phyloP scores from a whole-genome alignment of 2,329 filamentous ascomycete species.

The Paraconiothyrium brasiliense region DNA sequence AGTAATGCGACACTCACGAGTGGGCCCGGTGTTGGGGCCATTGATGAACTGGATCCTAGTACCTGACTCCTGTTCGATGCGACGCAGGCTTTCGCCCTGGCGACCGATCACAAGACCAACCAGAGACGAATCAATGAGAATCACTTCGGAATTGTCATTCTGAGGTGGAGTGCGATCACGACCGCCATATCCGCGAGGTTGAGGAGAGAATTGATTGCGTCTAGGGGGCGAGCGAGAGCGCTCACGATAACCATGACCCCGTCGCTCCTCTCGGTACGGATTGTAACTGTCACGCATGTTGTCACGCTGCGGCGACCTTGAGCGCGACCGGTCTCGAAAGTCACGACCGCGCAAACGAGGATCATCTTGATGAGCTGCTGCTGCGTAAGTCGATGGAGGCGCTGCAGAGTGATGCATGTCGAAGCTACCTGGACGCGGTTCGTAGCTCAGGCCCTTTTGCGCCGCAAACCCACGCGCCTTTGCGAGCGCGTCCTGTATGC shows the following conservation, averaged over 20 bases:
- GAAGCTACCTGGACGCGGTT: constrained; percentile 54
- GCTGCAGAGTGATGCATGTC: constrained; percentile 47
- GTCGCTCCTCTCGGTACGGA: constrained; percentile 85
- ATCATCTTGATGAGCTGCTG: constrained; percentile 54
- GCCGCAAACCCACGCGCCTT: constrained; percentile 84
- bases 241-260: constrained; percentile 71
- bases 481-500: constrained; percentile 83
- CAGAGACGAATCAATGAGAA: constrained; percentile 85
- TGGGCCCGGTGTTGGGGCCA: constrained; percentile 75
- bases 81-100: constrained; percentile 86
- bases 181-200: constrained; percentile 56
- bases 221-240: constrained; percentile 76
- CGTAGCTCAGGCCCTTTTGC: constrained; percentile 74
- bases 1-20: constrained; percentile 86
- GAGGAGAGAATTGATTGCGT: constrained; percentile 69
- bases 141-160: constrained; percentile 80
- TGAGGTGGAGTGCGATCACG: constrained; percentile 69
- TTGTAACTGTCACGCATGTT: constrained; percentile 79
- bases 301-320: constrained; percentile 68
- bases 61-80: constrained; percentile 82
- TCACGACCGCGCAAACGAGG: constrained; percentile 61
- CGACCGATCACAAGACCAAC: constrained; percentile 92
- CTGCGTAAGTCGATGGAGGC: constrained; percentile 43
- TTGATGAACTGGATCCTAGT: constrained; percentile 90
- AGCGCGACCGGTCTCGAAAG: constrained; percentile 72